Evolutionary conservation across 164 flowering plant species (phyloP), one percentile per base, ranked within the genome.

Genomic region (Euptelea pleiosperma): DNA sequence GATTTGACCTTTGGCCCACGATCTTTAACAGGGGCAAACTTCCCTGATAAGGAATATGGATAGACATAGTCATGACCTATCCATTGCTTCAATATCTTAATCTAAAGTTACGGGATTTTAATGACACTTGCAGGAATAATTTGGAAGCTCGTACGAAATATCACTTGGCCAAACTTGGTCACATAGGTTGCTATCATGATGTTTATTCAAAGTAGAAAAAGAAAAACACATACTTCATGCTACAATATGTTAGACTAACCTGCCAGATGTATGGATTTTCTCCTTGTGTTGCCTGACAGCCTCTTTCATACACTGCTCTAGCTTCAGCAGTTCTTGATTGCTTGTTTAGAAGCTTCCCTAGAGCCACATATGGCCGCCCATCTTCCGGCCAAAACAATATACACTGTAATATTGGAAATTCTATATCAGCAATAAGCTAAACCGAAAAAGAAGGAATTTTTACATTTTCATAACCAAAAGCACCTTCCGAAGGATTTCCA

Each of bases 201-300:
- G n/a, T n/a, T n/a, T n/a, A n/a, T n/a, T n/a, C n/a, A n/a, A n/a
- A n/a, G n/a, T n/a, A n/a, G n/a, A n/a, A n/a, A n/a, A n/a, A n/a
- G n/a, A n/a, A n/a, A n/a, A n/a, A n/a, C n/a, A n/a, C n/a, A n/a
- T n/a, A n/a, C n/a, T n/a, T n/a, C n/a, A n/a, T n/a, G n/a, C n/a
- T n/a, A n/a, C n/a, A n/a, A n/a, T 26, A 14, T n/a, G 16, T 47
- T 39, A 26, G 35, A 52, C 64, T 36, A 29, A 87, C 96, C 98
- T 89, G 98, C 98, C 98, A 92, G 45, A 86, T 87, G 73, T 73
- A 92, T 2, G 96, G 65, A 77, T 92, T 92, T 66, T 92, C 97
- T 35, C 97, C 97, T 68, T 92, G 97, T 2, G 96, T 87, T 26
- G 96, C 92, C 53, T 92, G 96, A 68, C 91, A 89, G 18, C 96